A percentile compares a stretch with the other conserved stretches of the same genome.
Evolutionary conservation across 140 eudicot genomes (phyloP).

Genomic region (Oenanthe javanica): DNA sequence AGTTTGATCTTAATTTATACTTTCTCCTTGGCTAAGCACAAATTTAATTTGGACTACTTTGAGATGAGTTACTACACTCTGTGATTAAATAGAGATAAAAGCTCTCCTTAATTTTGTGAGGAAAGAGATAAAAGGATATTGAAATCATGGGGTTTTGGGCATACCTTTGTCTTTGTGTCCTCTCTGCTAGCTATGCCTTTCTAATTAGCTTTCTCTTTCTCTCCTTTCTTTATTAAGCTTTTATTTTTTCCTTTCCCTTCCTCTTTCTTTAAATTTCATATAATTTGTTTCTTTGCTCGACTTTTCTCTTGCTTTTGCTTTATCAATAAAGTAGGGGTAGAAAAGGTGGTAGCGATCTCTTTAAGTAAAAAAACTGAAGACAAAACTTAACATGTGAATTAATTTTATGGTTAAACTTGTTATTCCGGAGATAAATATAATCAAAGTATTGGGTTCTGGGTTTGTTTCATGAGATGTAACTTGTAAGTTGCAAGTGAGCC

Average conservation of each 20-base stretch:
- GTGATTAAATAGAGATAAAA: slow-evolving; percentile 39
- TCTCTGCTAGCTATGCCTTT: slow-evolving; percentile 4
- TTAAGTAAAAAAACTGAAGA: background rate
- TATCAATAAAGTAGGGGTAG: slow-evolving; percentile 61
- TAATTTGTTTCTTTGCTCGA: slow-evolving; percentile 22
- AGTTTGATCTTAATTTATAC: background rate
- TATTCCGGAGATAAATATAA: too few relatives aligned
- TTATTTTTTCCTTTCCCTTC: slow-evolving; percentile 18
- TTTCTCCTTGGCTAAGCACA: background rate
- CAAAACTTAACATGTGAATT: too few relatives aligned
- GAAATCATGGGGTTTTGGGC: slow-evolving; percentile 51
- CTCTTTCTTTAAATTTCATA: slow-evolving; percentile 11
- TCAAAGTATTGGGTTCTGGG: too few relatives aligned
- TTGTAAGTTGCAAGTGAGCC: too few relatives aligned
- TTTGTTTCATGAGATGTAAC: too few relatives aligned
- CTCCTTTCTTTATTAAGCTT: slow-evolving; percentile 54
- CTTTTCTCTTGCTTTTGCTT: slow-evolving; percentile 74
- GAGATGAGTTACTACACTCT: slow-evolving; percentile 30
- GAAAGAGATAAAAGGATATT: slow-evolving; percentile 28
- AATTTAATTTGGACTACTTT: slow-evolving; percentile 28
- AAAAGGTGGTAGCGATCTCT: slow-evolving; percentile 38
- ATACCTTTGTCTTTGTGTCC: slow-evolving; percentile 54
- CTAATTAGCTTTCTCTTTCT: slow-evolving; percentile 17
- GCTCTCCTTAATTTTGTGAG: background rate
- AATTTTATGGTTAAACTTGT: too few relatives aligned